Evolutionary conservation across 768 basidiomycete genomes (phyloP).

Genomic region (Mycena amicta): DNA sequence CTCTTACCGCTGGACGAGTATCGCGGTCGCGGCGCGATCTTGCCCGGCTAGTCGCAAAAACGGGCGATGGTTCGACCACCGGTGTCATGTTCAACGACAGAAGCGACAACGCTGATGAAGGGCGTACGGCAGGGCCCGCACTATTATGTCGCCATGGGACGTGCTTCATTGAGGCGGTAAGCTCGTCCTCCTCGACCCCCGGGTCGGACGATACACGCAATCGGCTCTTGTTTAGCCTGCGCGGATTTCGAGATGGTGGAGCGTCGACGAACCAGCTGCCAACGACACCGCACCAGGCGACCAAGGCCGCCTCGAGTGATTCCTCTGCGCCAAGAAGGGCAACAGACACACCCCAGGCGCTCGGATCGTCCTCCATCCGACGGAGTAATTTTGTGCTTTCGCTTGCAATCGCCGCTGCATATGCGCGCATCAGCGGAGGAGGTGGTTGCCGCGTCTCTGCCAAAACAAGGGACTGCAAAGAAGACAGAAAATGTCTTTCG

Average conservation of each 20-base stretch:
- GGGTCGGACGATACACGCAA: constrained; percentile 3
- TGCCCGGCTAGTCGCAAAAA: not conserved
- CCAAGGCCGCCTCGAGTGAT: constrained; percentile 56
- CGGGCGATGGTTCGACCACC: not conserved
- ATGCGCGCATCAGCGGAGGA: constrained; percentile 52
- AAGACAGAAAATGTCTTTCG: constrained; percentile 44
- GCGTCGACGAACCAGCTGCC: constrained; percentile 18
- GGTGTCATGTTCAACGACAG: constrained; percentile 6
- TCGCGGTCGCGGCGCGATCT: constrained; percentile 4
- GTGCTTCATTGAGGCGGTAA: not conserved
- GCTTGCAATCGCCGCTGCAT: constrained; percentile 52
- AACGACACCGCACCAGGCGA: constrained; percentile 61
- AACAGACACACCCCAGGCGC: constrained; percentile 63
- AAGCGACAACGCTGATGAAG: constrained; percentile 1
- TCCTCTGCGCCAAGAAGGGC: constrained; percentile 59
- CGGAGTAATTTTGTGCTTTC: constrained; percentile 54
- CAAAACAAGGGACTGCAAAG: constrained; percentile 35
- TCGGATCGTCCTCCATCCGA: constrained; percentile 59
- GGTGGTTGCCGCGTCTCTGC: constrained; percentile 46
- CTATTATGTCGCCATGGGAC: not conserved
- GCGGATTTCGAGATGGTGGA: not conserved
- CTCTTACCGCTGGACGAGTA: constrained; percentile 43
- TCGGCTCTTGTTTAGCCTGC: constrained; percentile 15
- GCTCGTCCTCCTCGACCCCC: not conserved
- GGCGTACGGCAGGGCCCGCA: not conserved